Base-by-base conservation (phyloP, 164 flowering plant genomes). In the Tinospora cordifolia region DNA sequence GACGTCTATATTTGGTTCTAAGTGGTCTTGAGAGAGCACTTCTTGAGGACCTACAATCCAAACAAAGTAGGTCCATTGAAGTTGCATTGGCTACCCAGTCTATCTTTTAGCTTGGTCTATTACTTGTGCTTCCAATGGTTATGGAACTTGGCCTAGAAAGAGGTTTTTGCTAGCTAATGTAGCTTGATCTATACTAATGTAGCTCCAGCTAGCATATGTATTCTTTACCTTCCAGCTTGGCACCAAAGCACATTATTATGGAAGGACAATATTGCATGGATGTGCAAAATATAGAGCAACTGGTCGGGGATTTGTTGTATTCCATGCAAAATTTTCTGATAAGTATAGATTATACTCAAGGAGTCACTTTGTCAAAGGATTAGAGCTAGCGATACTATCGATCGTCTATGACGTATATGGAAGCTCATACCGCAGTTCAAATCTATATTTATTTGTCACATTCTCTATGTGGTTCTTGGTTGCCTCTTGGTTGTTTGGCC, bases 211-310 rank as follows among this genome's bases (percentile, higher is more conserved):
- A 27, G 99, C 99, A 51, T 86, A 98, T 68, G 98, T 95, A 11
- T 95, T 92, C 84, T 95, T 92, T 65, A 95, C 99, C 24, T 95
- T 95, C 79, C 97, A 90, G 77, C 96, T 92, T 68, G 99, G 99
- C 62, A 90, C 99, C 68, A 95, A 89, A 80, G 90, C 89, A 7
- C 99, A 95, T 79, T 95, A 88, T 75, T 95, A 27, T 81, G 99
- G 99, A 24, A 81, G 99, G 71, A 92, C 97, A n/a, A 75, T 94
- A 75, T 81, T 94, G 81, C 99, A 94, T 80, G 99, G 99, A 65
- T 98, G 99, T 57, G 83, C 99, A 10, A 92, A 94, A 69, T 94
- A 94, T 69, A 85, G 97, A 71, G 90, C 94, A 36, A 92, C 97
- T 39, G 98, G 95, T 12, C 92, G 97, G 69, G 98, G 98, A 3